These are phyloP conservation scores for Russula sp. DNA, from an alignment of 768 basidiomycete species.

Conservation along the genomic window DNA sequence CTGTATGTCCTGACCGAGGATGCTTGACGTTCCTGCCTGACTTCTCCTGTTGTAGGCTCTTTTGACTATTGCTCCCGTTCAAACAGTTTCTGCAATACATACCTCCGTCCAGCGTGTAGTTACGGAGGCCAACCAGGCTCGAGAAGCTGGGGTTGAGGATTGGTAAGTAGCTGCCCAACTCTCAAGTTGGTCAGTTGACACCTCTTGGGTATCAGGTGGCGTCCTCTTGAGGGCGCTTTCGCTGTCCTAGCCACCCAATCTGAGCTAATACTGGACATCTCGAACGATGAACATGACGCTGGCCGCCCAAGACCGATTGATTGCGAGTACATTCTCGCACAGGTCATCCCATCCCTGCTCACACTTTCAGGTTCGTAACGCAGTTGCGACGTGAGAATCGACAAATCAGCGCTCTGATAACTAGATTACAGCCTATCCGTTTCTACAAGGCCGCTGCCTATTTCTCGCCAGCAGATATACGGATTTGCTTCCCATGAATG, in stretches of 20 bases:
- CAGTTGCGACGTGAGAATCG: not conserved
- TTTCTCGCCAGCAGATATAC: constrained; percentile 91
- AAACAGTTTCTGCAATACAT: constrained; percentile 51
- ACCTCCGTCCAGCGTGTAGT: constrained; percentile 50
- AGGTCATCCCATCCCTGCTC: constrained; percentile 75
- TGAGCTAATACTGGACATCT: constrained; percentile 65
- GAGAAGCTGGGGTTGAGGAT: constrained; percentile 48
- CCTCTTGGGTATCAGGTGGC: constrained; percentile 61
- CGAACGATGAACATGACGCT: constrained; percentile 69
- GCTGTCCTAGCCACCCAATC: constrained; percentile 78
- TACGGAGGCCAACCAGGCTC: constrained; percentile 46
- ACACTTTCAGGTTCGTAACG: constrained; percentile 55
- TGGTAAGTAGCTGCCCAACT: constrained; percentile 46
- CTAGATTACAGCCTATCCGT: constrained; percentile 61
- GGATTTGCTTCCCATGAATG: constrained; percentile 58
- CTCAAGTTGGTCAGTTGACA: not conserved
- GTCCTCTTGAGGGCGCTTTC: constrained; percentile 78
- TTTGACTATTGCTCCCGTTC: constrained; percentile 47
- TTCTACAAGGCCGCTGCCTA: constrained; percentile 91
- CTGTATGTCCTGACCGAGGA: constrained; percentile 39
- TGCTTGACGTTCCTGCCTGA: constrained; percentile 2
- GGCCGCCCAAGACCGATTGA: constrained; percentile 66
- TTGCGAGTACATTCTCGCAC: constrained; percentile 65
- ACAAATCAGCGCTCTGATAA: not conserved
- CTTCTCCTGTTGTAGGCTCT: constrained; percentile 40